Conservation (phyloP, 2,329 filamentous ascomycete genomes). For the Onygena corvina region DNA sequence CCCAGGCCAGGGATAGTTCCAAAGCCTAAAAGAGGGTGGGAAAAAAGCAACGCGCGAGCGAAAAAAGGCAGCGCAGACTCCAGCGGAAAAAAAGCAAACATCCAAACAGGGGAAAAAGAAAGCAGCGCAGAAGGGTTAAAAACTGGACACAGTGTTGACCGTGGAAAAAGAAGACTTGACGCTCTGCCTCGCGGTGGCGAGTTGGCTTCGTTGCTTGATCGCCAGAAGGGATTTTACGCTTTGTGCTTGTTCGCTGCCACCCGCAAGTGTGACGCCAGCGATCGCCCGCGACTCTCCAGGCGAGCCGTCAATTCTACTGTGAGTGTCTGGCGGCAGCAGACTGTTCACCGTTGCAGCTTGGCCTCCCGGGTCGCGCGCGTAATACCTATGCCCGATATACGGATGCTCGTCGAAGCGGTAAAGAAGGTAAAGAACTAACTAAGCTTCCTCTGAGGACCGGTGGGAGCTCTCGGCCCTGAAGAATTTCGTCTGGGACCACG, state of each 20-base stretch:
- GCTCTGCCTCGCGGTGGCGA: no score
- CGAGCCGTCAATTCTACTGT: not conserved
- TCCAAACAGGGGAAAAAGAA: no score
- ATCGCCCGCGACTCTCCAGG: not conserved
- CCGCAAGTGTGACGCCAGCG: constrained; percentile 3
- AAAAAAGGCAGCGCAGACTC: no score
- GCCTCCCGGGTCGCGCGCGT: no score
- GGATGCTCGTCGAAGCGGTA: no score
- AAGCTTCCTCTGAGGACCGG: no score
- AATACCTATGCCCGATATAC: no score
- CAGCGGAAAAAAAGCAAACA: no score
- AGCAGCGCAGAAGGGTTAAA: no score
- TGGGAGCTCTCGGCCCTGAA: not conserved
- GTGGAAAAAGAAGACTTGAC: not conserved
- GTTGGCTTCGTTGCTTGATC: not conserved
- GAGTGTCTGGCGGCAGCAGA: not conserved
- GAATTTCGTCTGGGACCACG: constrained; percentile 1
- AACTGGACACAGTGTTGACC: not conserved
- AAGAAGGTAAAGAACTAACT: no score
- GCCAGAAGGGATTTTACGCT: constrained; percentile 1
- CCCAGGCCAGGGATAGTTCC: not conserved
- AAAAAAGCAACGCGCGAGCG: not conserved
- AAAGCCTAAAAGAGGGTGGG: not conserved
- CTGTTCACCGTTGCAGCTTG: no score
- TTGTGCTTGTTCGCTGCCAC: constrained; percentile 5